Conservation (phyloP, 1,139 yeast genomes). For the Hyphopichia wangnamkhiaoensis region DNA sequence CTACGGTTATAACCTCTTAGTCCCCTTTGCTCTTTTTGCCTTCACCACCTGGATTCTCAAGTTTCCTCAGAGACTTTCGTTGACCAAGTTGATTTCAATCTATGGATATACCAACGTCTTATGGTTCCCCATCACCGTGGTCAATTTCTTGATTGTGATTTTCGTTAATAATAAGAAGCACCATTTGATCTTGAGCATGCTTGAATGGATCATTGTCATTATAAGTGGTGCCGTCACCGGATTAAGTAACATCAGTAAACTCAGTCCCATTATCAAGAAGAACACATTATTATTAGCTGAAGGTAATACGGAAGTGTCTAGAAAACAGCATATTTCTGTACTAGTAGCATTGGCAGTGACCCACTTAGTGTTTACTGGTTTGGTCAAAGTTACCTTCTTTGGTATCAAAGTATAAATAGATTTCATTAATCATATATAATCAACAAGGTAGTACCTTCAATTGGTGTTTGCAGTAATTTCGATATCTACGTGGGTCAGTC, state of each 20-base stretch:
- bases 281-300: slow-evolving; percentile 33
- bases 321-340: slow-evolving; percentile 18
- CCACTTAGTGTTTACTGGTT: slow-evolving; percentile 46
- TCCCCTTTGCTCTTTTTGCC: slow-evolving; percentile 58
- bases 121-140: slow-evolving; percentile 76
- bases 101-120: slow-evolving; percentile 79
- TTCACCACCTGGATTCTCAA: slow-evolving; percentile 46
- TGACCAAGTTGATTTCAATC: slow-evolving; percentile 53
- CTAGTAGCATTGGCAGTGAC: slow-evolving; percentile 32
- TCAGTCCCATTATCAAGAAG: slow-evolving; percentile 42
- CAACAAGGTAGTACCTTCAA: too few species aligned
- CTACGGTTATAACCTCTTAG: slow-evolving; percentile 69
- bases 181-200: slow-evolving; percentile 30
- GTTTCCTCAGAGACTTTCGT: slow-evolving; percentile 39
- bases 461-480: too few species aligned
- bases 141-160: slow-evolving; percentile 51
- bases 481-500: too few species aligned
- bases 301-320: slow-evolving; percentile 23
- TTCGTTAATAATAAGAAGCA: slow-evolving; percentile 40
- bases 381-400: slow-evolving; percentile 53
- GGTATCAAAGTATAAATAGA: slow-evolving; percentile 26
- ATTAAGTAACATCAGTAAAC: slow-evolving; percentile 43
- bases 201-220: slow-evolving; percentile 51
- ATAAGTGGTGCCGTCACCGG: slow-evolving; percentile 52
- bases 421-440: not conserved